These are phyloP conservation scores for Ophiostoma fasciatum DNA, from an alignment of 2,329 filamentous ascomycete genomes.

Conservation along the genomic window DNA sequence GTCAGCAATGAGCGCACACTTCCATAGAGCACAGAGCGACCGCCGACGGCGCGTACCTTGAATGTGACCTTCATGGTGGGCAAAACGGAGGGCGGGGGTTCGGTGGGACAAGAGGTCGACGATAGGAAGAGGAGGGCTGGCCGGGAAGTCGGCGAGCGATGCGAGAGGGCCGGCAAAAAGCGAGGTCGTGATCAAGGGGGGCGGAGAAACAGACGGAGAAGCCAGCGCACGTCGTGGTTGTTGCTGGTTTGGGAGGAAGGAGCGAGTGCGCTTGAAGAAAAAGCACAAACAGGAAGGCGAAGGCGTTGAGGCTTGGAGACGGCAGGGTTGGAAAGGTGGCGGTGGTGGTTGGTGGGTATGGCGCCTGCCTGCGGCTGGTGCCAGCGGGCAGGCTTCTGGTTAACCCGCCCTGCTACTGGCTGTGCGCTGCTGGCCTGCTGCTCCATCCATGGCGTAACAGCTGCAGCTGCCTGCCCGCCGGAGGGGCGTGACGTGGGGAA, in stretches of 20 bases:
- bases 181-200: background rate
- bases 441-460: conserved; percentile 3
- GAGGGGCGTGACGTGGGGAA: background rate
- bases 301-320: conserved; percentile 1
- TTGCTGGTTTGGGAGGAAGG: background rate
- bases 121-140: background rate
- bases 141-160: no score
- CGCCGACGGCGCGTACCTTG: conserved; percentile 31
- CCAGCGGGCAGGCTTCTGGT: no score
- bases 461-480: conserved; percentile 7
- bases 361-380: no score
- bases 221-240: background rate
- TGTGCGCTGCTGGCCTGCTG: background rate
- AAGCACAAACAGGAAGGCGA: background rate
- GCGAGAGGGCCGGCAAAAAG: background rate
- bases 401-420: background rate
- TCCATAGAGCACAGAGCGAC: background rate
- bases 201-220: background rate
- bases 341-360: background rate
- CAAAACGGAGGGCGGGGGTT: conserved; percentile 7
- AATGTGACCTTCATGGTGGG: conserved; percentile 55
- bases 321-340: background rate
- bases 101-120: no score
- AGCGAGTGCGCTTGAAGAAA: background rate
- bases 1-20: conserved; percentile 8